A percentile compares a stretch with the other conserved stretches of the same genome.
phyloP scores from a whole-genome alignment of 2,329 filamentous ascomycete genomes.

The Tolypocladium guangdongense region DNA sequence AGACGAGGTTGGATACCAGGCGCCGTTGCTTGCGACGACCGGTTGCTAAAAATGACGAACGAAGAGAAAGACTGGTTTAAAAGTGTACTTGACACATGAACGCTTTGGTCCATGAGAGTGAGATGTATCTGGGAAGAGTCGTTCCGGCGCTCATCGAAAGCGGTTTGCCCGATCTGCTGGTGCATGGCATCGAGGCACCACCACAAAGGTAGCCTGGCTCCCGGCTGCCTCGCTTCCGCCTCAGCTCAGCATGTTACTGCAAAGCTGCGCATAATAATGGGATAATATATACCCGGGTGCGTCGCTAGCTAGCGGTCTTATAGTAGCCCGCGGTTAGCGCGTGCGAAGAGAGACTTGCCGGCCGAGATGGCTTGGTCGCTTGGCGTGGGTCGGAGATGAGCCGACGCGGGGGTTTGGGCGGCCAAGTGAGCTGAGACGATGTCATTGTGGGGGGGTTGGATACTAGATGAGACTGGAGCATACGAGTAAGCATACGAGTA shows the following conservation, averaged over 20 bases:
- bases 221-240: neutral
- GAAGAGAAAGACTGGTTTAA: neutral
- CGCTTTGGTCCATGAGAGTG: neutral
- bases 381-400: neutral
- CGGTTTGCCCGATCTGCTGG: too few species aligned
- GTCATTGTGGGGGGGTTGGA: neutral
- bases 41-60: neutral
- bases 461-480: neutral
- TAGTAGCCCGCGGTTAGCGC: neutral
- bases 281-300: too few species aligned
- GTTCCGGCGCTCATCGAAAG: neutral
- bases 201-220: neutral
- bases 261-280: neutral
- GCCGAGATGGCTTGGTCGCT: neutral
- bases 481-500: too few species aligned
- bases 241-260: neutral
- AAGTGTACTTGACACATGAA: neutral
- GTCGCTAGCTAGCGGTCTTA: neutral
- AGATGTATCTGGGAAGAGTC: neutral
- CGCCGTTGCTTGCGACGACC: neutral
- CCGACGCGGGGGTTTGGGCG: neutral
- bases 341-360: neutral
- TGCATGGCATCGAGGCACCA: too few species aligned
- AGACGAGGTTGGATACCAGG: neutral
- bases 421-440: neutral